phyloP scores from a whole-genome alignment of 208 protist species.

The Wallacemonas sp. region DNA sequence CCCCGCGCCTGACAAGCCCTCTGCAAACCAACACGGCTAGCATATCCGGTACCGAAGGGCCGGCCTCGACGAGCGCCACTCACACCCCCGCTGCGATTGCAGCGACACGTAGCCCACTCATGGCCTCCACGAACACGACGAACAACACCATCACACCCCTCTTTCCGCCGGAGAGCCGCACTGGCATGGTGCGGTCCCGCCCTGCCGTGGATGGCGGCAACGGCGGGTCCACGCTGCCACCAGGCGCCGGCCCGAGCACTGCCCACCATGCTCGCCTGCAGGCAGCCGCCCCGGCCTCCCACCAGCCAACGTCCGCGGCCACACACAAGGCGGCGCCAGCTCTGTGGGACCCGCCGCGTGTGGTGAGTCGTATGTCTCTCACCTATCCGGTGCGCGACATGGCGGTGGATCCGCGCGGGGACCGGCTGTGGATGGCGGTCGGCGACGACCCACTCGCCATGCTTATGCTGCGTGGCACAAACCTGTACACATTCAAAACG shows the following conservation, averaged over 20 bases:
- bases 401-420: constrained; percentile 61
- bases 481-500: constrained; percentile 45
- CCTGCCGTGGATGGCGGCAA: too few relatives aligned
- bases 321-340: background rate
- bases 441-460: constrained; percentile 73
- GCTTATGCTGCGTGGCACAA: constrained; percentile 52
- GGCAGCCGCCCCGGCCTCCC: too few relatives aligned
- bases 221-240: too few relatives aligned
- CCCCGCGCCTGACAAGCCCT: background rate
- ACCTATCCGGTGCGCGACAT: constrained; percentile 47
- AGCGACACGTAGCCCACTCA: too few relatives aligned
- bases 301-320: too few relatives aligned
- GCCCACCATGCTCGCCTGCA: too few relatives aligned
- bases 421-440: constrained; percentile 62
- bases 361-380: constrained; percentile 57
- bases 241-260: too few relatives aligned
- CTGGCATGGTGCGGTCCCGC: too few relatives aligned
- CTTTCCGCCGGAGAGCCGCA: too few relatives aligned
- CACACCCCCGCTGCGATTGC: background rate
- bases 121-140: too few relatives aligned
- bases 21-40: background rate
- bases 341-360: constrained; percentile 17
- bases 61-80: background rate
- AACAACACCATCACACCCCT: too few relatives aligned
- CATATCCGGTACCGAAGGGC: background rate